Conservation (phyloP, 345 rosid species). For the Syzygium oleosum region DNA sequence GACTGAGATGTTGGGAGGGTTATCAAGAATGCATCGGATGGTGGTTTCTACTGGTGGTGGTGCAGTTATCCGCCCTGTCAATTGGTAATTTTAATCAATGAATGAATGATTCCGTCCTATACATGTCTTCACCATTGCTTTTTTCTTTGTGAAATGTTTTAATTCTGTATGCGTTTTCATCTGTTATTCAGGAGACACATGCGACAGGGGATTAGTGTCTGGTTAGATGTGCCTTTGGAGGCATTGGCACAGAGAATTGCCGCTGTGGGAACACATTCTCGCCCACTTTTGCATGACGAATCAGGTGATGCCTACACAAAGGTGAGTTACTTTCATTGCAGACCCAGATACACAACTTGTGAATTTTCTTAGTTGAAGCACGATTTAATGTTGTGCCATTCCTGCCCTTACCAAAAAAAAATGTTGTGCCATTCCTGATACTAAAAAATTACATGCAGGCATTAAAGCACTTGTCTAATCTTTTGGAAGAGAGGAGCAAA, state of each 20-base stretch:
- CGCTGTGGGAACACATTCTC: slow-evolving; percentile 83
- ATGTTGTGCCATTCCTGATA: not conserved
- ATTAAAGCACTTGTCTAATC: slow-evolving; percentile 54
- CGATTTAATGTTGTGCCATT: not conserved
- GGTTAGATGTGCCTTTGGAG: slow-evolving; percentile 95
- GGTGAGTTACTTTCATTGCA: slow-evolving; percentile 16
- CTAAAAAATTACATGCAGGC: slow-evolving; percentile 31
- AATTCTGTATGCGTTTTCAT: not conserved
- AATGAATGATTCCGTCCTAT: not conserved
- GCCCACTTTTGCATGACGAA: slow-evolving; percentile 76
- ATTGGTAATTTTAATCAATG: slow-evolving; percentile 42
- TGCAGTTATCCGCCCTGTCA: slow-evolving; percentile 64
- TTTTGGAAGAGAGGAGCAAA: slow-evolving; percentile 62
- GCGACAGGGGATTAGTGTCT: slow-evolving; percentile 77
- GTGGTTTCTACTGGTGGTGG: slow-evolving; percentile 99
- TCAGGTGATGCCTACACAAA: slow-evolving; percentile 73
- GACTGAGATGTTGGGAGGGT: slow-evolving; percentile 58
- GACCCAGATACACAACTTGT: not conserved
- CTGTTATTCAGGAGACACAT: slow-evolving; percentile 52
- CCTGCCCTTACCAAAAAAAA: no score
- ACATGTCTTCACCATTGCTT: not conserved
- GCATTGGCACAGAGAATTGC: slow-evolving; percentile 88
- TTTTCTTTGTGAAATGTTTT: not conserved
- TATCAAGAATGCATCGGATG: slow-evolving; percentile 47
- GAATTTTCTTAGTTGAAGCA: not conserved